Conservation (phyloP, 352 stramenopile genomes). For the Phytopythium helicoides region DNA sequence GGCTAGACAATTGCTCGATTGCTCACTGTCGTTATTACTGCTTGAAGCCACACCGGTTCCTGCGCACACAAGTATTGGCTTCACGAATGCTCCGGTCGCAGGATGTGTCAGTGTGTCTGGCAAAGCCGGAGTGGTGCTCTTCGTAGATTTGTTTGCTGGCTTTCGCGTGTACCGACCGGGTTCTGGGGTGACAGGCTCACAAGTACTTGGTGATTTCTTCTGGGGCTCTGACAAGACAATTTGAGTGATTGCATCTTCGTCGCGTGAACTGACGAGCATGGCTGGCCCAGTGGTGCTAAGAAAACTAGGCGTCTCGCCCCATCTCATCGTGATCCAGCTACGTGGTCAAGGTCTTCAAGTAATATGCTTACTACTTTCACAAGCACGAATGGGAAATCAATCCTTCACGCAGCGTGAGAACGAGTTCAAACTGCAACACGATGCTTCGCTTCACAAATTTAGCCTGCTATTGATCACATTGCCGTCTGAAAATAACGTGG, state of each 20-base stretch:
- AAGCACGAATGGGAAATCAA: too few species aligned
- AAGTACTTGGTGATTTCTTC: too few species aligned
- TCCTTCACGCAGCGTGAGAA: too few species aligned
- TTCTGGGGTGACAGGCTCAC: too few species aligned
- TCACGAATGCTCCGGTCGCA: too few species aligned
- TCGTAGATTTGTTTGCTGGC: not conserved
- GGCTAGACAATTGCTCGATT: too few species aligned
- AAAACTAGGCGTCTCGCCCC: conserved; percentile 1
- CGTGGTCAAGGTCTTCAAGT: not conserved
- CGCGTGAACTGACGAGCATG: conserved; percentile 9
- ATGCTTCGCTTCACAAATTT: too few species aligned
- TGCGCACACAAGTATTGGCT: not conserved
- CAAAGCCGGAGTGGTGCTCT: too few species aligned
- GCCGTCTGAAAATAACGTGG: conserved; percentile 3
- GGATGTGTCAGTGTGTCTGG: too few species aligned
- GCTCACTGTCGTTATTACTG: conserved; percentile 4
- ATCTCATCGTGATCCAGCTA: not conserved
- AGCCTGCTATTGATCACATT: conserved; percentile 1
- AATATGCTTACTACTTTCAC: too few species aligned
- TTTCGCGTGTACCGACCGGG: not conserved
- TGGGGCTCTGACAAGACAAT: not conserved
- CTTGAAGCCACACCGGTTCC: not conserved
- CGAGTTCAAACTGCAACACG: too few species aligned
- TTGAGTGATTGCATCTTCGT: conserved; percentile 18
- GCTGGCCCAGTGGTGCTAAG: conserved; percentile 7